Conservation (phyloP, 805 yeast genomes). For the Priceomyces melissophilus region DNA sequence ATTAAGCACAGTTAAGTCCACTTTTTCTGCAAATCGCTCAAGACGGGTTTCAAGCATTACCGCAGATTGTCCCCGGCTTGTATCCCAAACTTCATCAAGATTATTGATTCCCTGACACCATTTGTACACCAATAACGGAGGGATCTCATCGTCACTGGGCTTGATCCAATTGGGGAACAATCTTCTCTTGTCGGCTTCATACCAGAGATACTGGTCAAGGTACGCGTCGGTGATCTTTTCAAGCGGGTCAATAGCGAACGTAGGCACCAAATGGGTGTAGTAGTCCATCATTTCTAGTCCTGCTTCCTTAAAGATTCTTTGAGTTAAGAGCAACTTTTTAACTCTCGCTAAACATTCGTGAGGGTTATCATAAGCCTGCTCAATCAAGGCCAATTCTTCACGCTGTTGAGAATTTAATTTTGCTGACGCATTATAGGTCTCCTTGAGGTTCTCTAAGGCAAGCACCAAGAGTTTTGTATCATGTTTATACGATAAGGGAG, state of each 20-base stretch:
- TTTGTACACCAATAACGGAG: constrained; percentile 86
- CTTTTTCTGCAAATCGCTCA: constrained; percentile 72
- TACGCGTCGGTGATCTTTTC: constrained; percentile 97
- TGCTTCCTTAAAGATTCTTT: constrained; percentile 88
- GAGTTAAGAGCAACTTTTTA: constrained; percentile 78
- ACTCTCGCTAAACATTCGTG: constrained; percentile 86
- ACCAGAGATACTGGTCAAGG: constrained; percentile 93
- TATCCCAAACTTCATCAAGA: constrained; percentile 74
- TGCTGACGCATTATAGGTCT: constrained; percentile 61
- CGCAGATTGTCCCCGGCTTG: constrained; percentile 67
- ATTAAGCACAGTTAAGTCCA: constrained; percentile 84
- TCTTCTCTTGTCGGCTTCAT: constrained; percentile 83
- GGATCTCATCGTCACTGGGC: constrained; percentile 90
- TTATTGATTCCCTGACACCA: constrained; percentile 93
- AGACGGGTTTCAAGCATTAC: constrained; percentile 81
- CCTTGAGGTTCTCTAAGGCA: constrained; percentile 87
- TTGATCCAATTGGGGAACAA: constrained; percentile 95
- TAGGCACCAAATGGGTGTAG: constrained; percentile 79
- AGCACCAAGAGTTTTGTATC: constrained; percentile 87
- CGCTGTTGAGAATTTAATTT: constrained; percentile 82
- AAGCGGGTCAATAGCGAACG: constrained; percentile 82
- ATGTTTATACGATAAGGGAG: constrained; percentile 86
- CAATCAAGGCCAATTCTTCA: constrained; percentile 89
- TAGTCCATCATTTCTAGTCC: constrained; percentile 88
- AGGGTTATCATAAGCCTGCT: constrained; percentile 96